A percentile compares a stretch with the other conserved stretches of the same genome.
phyloP scores from a whole-genome alignment of 345 rosid genomes.

The Aquilaria malaccensis region DNA sequence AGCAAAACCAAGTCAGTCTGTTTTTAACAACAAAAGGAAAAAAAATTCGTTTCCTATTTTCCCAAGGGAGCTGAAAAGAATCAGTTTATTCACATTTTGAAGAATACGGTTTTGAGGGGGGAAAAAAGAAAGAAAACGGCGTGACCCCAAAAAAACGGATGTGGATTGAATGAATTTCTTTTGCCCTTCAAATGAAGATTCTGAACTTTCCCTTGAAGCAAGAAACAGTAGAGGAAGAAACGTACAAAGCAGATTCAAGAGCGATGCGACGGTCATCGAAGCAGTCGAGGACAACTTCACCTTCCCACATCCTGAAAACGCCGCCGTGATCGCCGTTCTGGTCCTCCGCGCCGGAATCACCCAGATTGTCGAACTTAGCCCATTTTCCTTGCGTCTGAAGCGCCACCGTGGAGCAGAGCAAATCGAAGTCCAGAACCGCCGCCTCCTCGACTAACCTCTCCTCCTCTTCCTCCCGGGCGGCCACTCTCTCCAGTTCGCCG shows the following conservation, averaged over 20 bases:
- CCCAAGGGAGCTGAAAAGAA: too few relatives aligned
- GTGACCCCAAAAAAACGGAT: neutral
- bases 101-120: neutral
- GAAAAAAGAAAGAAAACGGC: neutral
- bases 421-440: conserved; percentile 77
- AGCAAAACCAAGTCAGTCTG: too few relatives aligned
- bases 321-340: conserved; percentile 40
- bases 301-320: conserved; percentile 95
- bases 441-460: conserved; percentile 46
- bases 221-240: neutral
- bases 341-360: conserved; percentile 14
- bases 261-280: conserved; percentile 73
- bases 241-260: conserved; percentile 70
- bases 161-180: neutral
- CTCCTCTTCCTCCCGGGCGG: conserved; percentile 31
- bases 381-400: conserved; percentile 84
- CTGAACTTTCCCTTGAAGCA: neutral
- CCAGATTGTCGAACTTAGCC: conserved; percentile 35
- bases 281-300: conserved; percentile 70
- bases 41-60: too few relatives aligned
- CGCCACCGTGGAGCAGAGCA: conserved; percentile 89
- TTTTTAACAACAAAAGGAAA: neutral
- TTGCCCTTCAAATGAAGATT: neutral
- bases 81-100: neutral
- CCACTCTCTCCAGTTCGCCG: conserved; percentile 26